A percentile compares a stretch with the other conserved stretches of the same genome.
These are phyloP conservation scores for Pichia paraexigua DNA, from an alignment of 805 yeast genomes.

Conservation along the genomic window DNA sequence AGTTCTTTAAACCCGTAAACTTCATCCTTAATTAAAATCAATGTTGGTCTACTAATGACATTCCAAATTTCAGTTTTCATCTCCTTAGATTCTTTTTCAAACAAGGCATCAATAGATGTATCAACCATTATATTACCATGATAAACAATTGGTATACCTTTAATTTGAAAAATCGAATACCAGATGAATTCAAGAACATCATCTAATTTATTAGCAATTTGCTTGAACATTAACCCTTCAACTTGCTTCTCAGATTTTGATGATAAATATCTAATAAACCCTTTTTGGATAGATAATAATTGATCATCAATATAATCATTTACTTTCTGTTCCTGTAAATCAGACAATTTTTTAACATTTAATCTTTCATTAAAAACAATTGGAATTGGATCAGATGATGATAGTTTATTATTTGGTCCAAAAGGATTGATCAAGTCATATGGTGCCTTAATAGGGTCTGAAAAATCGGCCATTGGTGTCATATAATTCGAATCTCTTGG, in stretches of 20 bases:
- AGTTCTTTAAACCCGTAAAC: not conserved
- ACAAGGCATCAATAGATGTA: not conserved
- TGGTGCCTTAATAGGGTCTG: slow-evolving; percentile 19
- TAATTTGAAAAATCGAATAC: slow-evolving; percentile 42
- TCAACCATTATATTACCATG: slow-evolving; percentile 18
- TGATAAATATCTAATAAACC: slow-evolving; percentile 35
- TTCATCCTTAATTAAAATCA: not conserved
- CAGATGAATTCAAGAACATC: slow-evolving; percentile 49
- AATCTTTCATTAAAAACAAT: slow-evolving; percentile 3
- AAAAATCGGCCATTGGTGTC: slow-evolving; percentile 9
- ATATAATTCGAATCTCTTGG: slow-evolving; percentile 2
- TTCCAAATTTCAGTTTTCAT: not conserved
- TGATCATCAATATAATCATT: slow-evolving; percentile 47
- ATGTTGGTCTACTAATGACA: not conserved
- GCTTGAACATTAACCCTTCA: slow-evolving; percentile 18
- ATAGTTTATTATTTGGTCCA: slow-evolving; percentile 18
- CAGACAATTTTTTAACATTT: slow-evolving; percentile 24
- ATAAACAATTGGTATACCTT: slow-evolving; percentile 22
- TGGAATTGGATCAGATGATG: slow-evolving; percentile 19
- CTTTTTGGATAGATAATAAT: slow-evolving; percentile 46
- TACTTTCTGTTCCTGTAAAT: slow-evolving; percentile 49
- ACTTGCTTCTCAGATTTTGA: slow-evolving; percentile 18
- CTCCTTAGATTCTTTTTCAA: not conserved
- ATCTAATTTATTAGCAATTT: slow-evolving; percentile 39
- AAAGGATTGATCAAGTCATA: slow-evolving; percentile 24